Base-by-base conservation (phyloP, 73 alveolate genomes). In the Stentor coeruleus region DNA sequence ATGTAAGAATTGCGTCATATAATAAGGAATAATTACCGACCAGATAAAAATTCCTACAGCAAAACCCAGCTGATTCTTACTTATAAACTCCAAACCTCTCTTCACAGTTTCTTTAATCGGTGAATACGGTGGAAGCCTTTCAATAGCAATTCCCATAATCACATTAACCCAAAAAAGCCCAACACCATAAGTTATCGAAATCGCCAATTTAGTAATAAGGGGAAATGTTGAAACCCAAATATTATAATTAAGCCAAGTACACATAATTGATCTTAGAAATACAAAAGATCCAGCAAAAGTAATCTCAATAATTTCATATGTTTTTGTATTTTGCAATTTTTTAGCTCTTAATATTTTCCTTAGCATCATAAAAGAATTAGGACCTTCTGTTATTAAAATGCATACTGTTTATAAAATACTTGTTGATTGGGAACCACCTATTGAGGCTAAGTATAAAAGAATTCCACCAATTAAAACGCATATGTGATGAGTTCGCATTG, bases 151-250 rank as follows among this genome's bases (percentile, higher is more conserved):
- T 6, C 20, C 20, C 6, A 66, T 28, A 1, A 66, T 66, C 1
- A 33, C 39, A 66, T 26, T 28, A 31, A 31, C 11, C 79, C 79
- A 66, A 66, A 66, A 66, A 66, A 66, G 0, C 0, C 79, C 79
- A 66, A 66, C 79, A 20, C 42, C 79, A 66, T 66, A 31, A 31
- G 37, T 31, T 20, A 66, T 66, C 14, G 79, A 66, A 20, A 66
- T 66, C 20, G 79, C 37, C 15, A 31, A 11, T 66, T 66, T 66
- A 11, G 37, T 31, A 66, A 66, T 20, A 20, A 66, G 33, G n/a
- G 49, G 26, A 14, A 66, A 20, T 28, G n/a, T 33, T 26, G 79
- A 20, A 11, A 31, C 79, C 79, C 79, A 66, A 66, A 31, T 40
- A 66, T 66, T 66, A 2, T 66, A 66, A 66, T 20, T 66, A 66